Percentiles rank a stretch among this genome's conserved stretches.
Evolutionary conservation across 2,329 filamentous ascomycete genomes (phyloP).

Genomic region (Penicillium sp.): DNA sequence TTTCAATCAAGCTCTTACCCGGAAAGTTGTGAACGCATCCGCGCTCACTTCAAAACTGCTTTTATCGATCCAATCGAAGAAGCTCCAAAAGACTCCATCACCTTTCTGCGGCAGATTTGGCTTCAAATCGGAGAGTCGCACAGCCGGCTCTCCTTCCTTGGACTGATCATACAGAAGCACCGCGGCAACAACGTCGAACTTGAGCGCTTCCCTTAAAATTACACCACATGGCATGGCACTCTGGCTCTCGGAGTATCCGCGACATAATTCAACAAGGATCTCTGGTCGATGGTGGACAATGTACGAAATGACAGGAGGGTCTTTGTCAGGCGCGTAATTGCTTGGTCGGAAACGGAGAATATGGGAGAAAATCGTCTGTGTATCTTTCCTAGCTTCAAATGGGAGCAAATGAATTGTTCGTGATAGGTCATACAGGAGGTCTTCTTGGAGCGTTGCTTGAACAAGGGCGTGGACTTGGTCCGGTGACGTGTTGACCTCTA

Average conservation of each 20-base stretch:
- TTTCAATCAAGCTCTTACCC: conserved; percentile 58
- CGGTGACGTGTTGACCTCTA: conserved; percentile 82
- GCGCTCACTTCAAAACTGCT: conserved; percentile 95
- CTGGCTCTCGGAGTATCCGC: conserved; percentile 84
- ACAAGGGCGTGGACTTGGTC: conserved; percentile 88
- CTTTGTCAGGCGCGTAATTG: conserved; percentile 60
- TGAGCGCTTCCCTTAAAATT: conserved; percentile 83
- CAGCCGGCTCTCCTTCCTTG: conserved; percentile 68
- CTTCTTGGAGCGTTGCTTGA: conserved; percentile 80
- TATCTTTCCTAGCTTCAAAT: conserved; percentile 95
- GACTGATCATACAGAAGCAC: conserved; percentile 93
- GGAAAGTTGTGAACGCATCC: conserved; percentile 96
- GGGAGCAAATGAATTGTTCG: conserved; percentile 80
- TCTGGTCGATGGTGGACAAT: conserved; percentile 84
- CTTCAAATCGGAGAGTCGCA: conserved; percentile 76
- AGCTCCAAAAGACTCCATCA: conserved; percentile 89
- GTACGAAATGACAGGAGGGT: conserved; percentile 84
- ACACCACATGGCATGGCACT: conserved; percentile 90
- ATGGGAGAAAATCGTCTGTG: conserved; percentile 92
- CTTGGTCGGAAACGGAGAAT: conserved; percentile 85
- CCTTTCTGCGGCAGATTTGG: conserved; percentile 73
- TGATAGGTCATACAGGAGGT: conserved; percentile 81
- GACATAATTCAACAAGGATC: conserved; percentile 83
- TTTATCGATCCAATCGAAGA: conserved; percentile 96
- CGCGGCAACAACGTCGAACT: conserved; percentile 86